Evolutionary conservation across 441 rosid genomes (phyloP).

Genomic region (Euphorbia celastroides): DNA sequence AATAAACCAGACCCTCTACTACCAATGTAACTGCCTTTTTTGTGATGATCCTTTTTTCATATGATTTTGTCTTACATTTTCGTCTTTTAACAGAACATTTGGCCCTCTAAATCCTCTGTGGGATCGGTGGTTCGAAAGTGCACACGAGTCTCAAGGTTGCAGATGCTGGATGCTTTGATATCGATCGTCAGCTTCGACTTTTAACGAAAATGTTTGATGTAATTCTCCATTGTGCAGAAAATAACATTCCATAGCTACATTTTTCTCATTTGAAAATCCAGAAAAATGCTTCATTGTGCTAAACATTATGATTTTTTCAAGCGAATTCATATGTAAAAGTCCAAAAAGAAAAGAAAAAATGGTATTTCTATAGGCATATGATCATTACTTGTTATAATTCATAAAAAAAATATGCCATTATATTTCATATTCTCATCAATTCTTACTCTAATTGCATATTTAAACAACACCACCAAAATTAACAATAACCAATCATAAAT

Average conservation of each 20-base stretch:
- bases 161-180: slow-evolving; percentile 68
- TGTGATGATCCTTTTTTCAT: slow-evolving; percentile 1
- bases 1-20: slow-evolving; percentile 68
- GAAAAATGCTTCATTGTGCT: slow-evolving; percentile 34
- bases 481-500: too few relatives aligned
- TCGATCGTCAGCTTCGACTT: slow-evolving; percentile 17
- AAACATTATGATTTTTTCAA: slow-evolving; percentile 12
- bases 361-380: too few relatives aligned
- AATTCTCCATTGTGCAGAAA: slow-evolving; percentile 22
- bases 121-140: slow-evolving; percentile 91
- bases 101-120: slow-evolving; percentile 58
- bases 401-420: too few relatives aligned
- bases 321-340: slow-evolving; percentile 13
- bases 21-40: slow-evolving; percentile 38
- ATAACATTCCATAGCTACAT: slow-evolving; percentile 16
- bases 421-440: too few relatives aligned
- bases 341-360: not conserved
- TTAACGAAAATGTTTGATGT: slow-evolving; percentile 11
- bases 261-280: slow-evolving; percentile 16
- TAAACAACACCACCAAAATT: too few relatives aligned
- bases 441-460: too few relatives aligned
- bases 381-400: too few relatives aligned
- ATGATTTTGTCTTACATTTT: not conserved
- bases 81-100: slow-evolving; percentile 54
- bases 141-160: slow-evolving; percentile 60